phyloP scores from a whole-genome alignment of 140 eudicot species.

The Anethum foeniculum region DNA sequence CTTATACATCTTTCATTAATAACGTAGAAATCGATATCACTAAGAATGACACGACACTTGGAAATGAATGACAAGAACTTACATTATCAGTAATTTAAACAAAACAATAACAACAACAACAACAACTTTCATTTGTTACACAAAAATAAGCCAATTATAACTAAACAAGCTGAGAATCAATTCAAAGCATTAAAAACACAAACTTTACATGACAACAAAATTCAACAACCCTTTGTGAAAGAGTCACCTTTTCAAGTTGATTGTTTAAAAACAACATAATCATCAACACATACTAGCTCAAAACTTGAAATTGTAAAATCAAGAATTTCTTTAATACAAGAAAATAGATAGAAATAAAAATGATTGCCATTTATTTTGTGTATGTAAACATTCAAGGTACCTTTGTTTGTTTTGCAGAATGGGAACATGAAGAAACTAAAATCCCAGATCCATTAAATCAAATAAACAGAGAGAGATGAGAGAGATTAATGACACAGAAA shows the following conservation, averaged over 20 bases:
- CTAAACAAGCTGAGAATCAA: neutral
- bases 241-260: neutral
- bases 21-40: too few relatives aligned
- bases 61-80: neutral
- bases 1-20: neutral
- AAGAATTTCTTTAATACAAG: neutral
- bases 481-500: neutral
- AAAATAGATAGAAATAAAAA: too few relatives aligned
- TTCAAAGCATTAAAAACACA: neutral
- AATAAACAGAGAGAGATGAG: neutral
- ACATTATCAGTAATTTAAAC: neutral
- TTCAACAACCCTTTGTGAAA: neutral
- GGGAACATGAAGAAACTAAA: neutral
- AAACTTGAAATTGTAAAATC: neutral
- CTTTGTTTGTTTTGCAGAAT: neutral
- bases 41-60: too few relatives aligned
- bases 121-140: neutral
- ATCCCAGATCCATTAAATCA: conserved; percentile 5
- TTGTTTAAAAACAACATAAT: neutral
- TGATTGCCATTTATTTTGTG: neutral
- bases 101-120: neutral
- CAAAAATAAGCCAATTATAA: neutral
- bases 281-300: neutral
- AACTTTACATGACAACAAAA: neutral
- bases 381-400: neutral